Evolutionary conservation across 2,329 filamentous ascomycete genomes (phyloP).

Genomic region (Eutypella sp.): DNA sequence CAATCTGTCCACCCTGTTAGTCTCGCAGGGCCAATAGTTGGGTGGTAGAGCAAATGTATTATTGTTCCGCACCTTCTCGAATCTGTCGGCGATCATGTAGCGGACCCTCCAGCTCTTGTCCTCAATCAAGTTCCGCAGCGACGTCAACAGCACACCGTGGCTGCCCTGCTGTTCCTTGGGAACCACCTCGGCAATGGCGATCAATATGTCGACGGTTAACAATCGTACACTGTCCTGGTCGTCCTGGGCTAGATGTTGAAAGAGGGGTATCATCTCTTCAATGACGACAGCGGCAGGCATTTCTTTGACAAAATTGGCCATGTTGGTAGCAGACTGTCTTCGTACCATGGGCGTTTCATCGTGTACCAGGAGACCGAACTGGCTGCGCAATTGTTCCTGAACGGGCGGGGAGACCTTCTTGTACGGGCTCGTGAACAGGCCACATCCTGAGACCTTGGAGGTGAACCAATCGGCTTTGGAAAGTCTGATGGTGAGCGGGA

Average conservation of each 20-base stretch:
- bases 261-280: conserved; percentile 98
- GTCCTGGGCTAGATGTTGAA: conserved; percentile 92
- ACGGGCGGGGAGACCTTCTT: conserved; percentile 81
- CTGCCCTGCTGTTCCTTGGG: conserved; percentile 97
- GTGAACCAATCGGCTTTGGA: conserved; percentile 99
- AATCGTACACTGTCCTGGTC: conserved; percentile 97
- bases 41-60: background rate
- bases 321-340: conserved; percentile 91
- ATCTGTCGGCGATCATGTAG: conserved; percentile 98
- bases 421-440: conserved; percentile 91
- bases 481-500: conserved; percentile 89
- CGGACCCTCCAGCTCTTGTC: conserved; percentile 99
- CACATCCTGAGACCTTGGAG: conserved; percentile 96
- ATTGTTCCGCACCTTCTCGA: conserved; percentile 70
- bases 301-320: conserved; percentile 96
- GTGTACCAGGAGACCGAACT: conserved; percentile 89
- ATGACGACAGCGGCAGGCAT: conserved; percentile 90
- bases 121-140: conserved; percentile 88
- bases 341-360: conserved; percentile 99
- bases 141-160: conserved; percentile 87
- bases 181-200: conserved; percentile 93
- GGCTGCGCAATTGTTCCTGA: conserved; percentile 85
- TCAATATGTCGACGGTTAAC: conserved; percentile 92
- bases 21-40: background rate
- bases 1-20: conserved; percentile 59